Percentiles rank a stretch among this genome's conserved stretches.
Evolutionary conservation across 495 filamentous ascomycete genomes (phyloP).

Genomic region (Achaetomiella virescens): DNA sequence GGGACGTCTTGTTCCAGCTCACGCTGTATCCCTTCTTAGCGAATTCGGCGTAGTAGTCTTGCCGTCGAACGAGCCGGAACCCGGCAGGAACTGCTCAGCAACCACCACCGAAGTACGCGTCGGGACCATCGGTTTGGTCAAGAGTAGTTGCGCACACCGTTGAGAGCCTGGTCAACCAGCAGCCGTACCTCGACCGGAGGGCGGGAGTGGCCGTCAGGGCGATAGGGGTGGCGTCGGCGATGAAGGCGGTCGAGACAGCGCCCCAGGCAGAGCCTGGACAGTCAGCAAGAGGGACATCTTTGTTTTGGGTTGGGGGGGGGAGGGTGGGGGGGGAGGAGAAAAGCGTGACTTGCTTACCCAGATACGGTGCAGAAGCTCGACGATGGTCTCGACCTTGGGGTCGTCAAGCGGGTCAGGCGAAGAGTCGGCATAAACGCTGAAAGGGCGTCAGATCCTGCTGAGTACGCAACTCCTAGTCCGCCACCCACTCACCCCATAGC

Average conservation of each 20-base stretch:
- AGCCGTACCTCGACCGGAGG: slow-evolving; percentile 53
- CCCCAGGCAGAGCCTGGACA: slow-evolving; percentile 40
- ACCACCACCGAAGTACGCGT: slow-evolving; percentile 69
- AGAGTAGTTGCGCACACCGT: slow-evolving; percentile 56
- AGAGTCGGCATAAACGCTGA: slow-evolving; percentile 61
- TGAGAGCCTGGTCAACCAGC: slow-evolving; percentile 55
- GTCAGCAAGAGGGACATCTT: slow-evolving; percentile 1
- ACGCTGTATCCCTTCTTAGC: slow-evolving; percentile 58
- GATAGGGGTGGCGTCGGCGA: slow-evolving; percentile 68
- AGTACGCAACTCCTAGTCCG: background rate
- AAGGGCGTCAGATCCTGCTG: background rate
- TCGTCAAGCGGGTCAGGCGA: slow-evolving; percentile 61
- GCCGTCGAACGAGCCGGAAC: slow-evolving; percentile 47
- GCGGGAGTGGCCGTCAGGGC: slow-evolving; percentile 61
- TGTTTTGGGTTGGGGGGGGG: slow-evolving; percentile 5
- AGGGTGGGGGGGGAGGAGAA: too few relatives aligned
- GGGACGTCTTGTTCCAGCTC: slow-evolving; percentile 58
- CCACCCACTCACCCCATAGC: slow-evolving; percentile 48
- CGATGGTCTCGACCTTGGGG: slow-evolving; percentile 72
- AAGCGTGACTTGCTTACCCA: slow-evolving; percentile 33
- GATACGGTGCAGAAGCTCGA: slow-evolving; percentile 61
- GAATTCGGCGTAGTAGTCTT: slow-evolving; percentile 64
- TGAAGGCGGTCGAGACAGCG: slow-evolving; percentile 59
- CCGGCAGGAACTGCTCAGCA: slow-evolving; percentile 63
- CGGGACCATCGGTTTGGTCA: slow-evolving; percentile 65